Conservation (phyloP, 2,329 filamentous ascomycete species). For the Cordyceps militaris region DNA sequence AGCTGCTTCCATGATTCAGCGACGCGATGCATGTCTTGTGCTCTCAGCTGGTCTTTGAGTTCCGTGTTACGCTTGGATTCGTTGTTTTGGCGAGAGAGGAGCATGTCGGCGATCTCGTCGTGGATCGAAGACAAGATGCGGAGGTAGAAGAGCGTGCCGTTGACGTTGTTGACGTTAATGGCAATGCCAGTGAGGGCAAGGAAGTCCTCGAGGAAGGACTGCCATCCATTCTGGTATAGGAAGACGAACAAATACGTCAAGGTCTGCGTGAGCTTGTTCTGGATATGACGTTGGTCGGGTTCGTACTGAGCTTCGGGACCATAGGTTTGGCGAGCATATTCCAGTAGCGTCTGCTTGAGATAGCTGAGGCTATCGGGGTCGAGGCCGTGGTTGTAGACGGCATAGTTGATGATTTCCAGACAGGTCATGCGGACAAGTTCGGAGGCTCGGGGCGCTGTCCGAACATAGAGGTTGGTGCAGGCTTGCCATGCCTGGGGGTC, state of each 20-base stretch:
- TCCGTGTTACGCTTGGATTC: conserved; percentile 82
- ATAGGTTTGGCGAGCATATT: conserved; percentile 74
- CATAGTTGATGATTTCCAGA: conserved; percentile 90
- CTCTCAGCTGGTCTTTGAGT: conserved; percentile 83
- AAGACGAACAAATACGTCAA: conserved; percentile 88
- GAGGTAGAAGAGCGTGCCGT: conserved; percentile 79
- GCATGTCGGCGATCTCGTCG: conserved; percentile 92
- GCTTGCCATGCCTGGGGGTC: conserved; percentile 86
- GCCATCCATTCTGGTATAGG: conserved; percentile 81
- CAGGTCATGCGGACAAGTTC: conserved; percentile 85
- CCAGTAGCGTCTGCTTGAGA: conserved; percentile 74
- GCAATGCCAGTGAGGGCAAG: conserved; percentile 62
- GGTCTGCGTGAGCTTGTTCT: conserved; percentile 96
- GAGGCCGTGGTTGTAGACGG: conserved; percentile 71
- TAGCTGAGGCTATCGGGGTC: conserved; percentile 64
- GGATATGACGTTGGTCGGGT: conserved; percentile 68
- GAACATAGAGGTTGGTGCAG: conserved; percentile 78
- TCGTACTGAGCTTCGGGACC: conserved; percentile 49
- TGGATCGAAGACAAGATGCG: conserved; percentile 84
- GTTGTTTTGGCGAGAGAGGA: conserved; percentile 68
- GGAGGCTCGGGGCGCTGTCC: conserved; percentile 59
- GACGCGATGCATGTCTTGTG: conserved; percentile 82
- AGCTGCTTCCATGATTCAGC: conserved; percentile 89
- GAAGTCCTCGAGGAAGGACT: conserved; percentile 86
- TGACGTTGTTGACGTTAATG: conserved; percentile 60